A percentile compares a stretch with the other conserved stretches of the same genome.
Conservation (phyloP, 2,329 filamentous ascomycete species). For the Alternaria panax region DNA sequence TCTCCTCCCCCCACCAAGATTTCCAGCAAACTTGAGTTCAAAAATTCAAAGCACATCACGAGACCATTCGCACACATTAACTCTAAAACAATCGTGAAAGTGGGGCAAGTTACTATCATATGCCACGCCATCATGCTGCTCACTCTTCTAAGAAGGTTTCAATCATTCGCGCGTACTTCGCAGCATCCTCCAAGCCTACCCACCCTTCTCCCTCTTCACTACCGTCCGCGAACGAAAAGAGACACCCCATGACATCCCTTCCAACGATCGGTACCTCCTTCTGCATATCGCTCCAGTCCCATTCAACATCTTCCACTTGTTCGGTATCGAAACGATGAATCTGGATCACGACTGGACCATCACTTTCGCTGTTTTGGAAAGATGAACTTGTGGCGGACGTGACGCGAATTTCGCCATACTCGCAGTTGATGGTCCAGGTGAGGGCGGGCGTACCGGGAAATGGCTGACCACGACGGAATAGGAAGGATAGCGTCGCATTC, state of each 20-base stretch:
- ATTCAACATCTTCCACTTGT: constrained; percentile 55
- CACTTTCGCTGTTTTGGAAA: constrained; percentile 31
- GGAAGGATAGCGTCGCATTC: constrained; percentile 16
- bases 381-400: constrained; percentile 32
- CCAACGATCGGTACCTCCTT: constrained; percentile 30
- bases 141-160: not conserved
- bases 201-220: constrained; percentile 31
- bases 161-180: constrained; percentile 3
- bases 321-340: constrained; percentile 60
- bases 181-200: constrained; percentile 38
- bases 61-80: not conserved
- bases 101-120: not conserved
- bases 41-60: too few relatives aligned
- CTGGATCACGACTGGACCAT: constrained; percentile 54
- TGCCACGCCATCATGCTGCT: not conserved
- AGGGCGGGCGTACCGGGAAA: constrained; percentile 24
- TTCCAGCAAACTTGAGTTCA: too few relatives aligned
- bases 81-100: not conserved
- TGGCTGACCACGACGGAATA: constrained; percentile 23
- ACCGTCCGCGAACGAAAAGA: constrained; percentile 35
- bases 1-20: too few relatives aligned
- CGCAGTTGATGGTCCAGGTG: constrained; percentile 25
- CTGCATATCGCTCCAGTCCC: constrained; percentile 52
- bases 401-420: constrained; percentile 26
- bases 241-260: constrained; percentile 25